Evolutionary conservation across 2,329 filamentous ascomycete species (phyloP).

Genomic region (Pseudopithomyces chartarum): DNA sequence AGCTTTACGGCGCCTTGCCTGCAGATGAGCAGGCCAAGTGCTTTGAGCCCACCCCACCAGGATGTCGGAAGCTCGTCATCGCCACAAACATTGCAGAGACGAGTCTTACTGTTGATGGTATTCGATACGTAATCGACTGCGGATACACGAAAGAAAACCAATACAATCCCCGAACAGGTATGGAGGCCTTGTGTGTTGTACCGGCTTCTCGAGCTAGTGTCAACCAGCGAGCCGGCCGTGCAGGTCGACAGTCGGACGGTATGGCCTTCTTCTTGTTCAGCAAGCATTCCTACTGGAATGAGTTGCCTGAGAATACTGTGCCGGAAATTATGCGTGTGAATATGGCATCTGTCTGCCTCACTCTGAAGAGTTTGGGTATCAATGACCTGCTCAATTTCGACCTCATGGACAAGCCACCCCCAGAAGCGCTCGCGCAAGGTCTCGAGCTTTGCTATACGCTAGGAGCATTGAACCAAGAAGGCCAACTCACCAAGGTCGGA

Average conservation of each 20-base stretch:
- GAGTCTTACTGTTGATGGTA: constrained; percentile 91
- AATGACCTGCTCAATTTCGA: constrained; percentile 93
- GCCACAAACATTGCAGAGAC: constrained; percentile 98
- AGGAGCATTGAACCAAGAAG: constrained; percentile 85
- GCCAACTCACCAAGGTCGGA: constrained; percentile 87
- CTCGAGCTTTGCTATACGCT: constrained; percentile 91
- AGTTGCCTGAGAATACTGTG: constrained; percentile 88
- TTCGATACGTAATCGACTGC: constrained; percentile 93
- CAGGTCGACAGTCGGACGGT: constrained; percentile 87
- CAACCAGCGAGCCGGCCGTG: constrained; percentile 90
- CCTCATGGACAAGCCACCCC: constrained; percentile 92
- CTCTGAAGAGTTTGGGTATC: constrained; percentile 88
- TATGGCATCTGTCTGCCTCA: constrained; percentile 79
- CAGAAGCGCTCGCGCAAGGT: constrained; percentile 85
- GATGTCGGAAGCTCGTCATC: constrained; percentile 86
- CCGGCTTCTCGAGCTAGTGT: constrained; percentile 91
- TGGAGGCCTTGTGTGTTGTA: constrained; percentile 89
- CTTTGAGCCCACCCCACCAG: constrained; percentile 87
- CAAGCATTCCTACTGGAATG: constrained; percentile 87
- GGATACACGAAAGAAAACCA: constrained; percentile 96
- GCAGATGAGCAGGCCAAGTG: constrained; percentile 91
- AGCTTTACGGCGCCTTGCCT: constrained; percentile 92
- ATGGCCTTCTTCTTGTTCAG: constrained; percentile 95
- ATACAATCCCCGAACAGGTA: constrained; percentile 88
- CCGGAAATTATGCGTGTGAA: constrained; percentile 94